phyloP scores from a whole-genome alignment of 768 basidiomycete species.

The Boletus patriciae region DNA sequence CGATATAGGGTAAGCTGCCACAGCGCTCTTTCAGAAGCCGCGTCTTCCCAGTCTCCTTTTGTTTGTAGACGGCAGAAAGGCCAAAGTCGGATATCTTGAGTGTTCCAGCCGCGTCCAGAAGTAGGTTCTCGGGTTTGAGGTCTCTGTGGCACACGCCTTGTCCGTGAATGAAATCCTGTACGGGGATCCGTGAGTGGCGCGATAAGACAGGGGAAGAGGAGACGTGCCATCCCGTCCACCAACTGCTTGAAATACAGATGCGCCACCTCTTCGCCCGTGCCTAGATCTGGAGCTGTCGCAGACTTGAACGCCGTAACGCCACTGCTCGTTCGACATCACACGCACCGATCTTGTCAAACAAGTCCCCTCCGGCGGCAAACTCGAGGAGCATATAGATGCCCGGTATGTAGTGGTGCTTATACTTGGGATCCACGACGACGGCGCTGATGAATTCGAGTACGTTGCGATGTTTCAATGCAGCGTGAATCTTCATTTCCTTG shows the following conservation, averaged over 20 bases:
- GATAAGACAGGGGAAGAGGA: not conserved
- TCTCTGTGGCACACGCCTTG: slow-evolving; percentile 96
- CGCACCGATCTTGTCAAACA: slow-evolving; percentile 98
- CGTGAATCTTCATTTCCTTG: slow-evolving; percentile 91
- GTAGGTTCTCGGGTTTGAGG: slow-evolving; percentile 93
- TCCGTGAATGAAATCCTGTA: slow-evolving; percentile 76
- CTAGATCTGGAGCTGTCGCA: slow-evolving; percentile 79
- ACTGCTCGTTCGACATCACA: slow-evolving; percentile 1
- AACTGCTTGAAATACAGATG: slow-evolving; percentile 91
- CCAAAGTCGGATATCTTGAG: slow-evolving; percentile 98
- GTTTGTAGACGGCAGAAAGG: slow-evolving; percentile 83
- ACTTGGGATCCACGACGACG: slow-evolving; percentile 67
- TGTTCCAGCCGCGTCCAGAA: slow-evolving; percentile 78
- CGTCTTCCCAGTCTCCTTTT: slow-evolving; percentile 78
- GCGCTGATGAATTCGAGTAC: slow-evolving; percentile 85
- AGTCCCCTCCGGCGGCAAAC: slow-evolving; percentile 88
- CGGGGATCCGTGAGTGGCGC: not conserved
- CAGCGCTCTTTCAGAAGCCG: slow-evolving; percentile 78
- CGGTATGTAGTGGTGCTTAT: slow-evolving; percentile 58
- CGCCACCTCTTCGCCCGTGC: slow-evolving; percentile 81
- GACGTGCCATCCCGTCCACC: slow-evolving; percentile 72
- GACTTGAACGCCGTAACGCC: not conserved
- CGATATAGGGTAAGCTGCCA: slow-evolving; percentile 92
- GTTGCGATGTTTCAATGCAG: slow-evolving; percentile 72
- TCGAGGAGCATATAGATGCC: slow-evolving; percentile 94